Base-by-base conservation (phyloP, 495 filamentous ascomycete genomes). In the Lepraria neglecta region DNA sequence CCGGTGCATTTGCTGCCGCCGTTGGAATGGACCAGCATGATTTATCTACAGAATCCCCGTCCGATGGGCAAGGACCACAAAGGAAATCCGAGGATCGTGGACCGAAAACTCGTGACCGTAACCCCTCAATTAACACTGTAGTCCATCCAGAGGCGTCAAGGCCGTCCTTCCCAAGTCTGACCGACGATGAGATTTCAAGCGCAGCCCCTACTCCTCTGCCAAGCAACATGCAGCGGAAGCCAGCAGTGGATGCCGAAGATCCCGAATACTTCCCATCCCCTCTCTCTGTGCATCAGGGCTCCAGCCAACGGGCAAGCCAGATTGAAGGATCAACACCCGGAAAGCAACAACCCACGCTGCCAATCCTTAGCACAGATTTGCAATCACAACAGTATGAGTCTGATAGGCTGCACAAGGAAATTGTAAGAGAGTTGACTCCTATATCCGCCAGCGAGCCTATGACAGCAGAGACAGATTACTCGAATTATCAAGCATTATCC, bases 381-480 rank as follows among this genome's bases (percentile, higher is more conserved):
- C 80, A 77, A 1, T 72, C 78, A 14, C 77, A 86, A 53, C 80
- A 89, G 57, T 80, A 84, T 40, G 88, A 95, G 65, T 92, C 81
- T 65, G 91, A 95, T 61, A 80, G 84, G 56, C 72, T 95, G 54
- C 76, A 86, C 33, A 86, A 90, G 64, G 91, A 95, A 65, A 95
- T 95, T 40, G 88, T 91, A 30, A 83, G 82, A 42, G 87, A 84
- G n/a, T 72, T 94, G 14, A 90, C 80, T 65, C 80, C 83, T 11
- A 70, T 77, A 54, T 69, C 56, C 6, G 10, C 31, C 10, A 67
- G 61, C 21, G 67, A 69, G 43, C 59, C 67, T 17, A 62, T 53
- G 55, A 64, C 67, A 21, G 64, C 64, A 45, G 61, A 67, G 44
- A 64, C 64, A 2, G 60, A 61, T 45, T 61, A 62, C 55, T 65